Evolutionary conservation across 768 basidiomycete species (phyloP).

Genomic region (Mycena pura): DNA sequence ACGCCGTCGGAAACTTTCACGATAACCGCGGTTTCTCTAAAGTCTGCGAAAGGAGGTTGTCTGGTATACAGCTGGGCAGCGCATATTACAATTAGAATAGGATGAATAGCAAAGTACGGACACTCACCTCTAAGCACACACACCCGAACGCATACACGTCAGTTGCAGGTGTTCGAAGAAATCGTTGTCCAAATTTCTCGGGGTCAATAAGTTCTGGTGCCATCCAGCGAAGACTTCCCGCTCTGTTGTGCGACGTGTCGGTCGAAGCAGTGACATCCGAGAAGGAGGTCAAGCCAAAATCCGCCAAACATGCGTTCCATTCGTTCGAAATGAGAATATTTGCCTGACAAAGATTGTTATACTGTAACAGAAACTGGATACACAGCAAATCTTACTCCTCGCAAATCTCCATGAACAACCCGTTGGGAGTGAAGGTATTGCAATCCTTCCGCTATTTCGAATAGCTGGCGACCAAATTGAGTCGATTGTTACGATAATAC

Average conservation of each 20-base stretch:
- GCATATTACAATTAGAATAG: too few relatives aligned
- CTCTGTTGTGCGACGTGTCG: background rate
- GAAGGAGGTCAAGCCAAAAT: background rate
- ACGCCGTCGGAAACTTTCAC: slow-evolving; percentile 7
- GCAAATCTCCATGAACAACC: slow-evolving; percentile 2
- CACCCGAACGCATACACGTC: slow-evolving; percentile 5
- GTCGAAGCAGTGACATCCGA: background rate
- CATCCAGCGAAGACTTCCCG: background rate
- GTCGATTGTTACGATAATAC: background rate
- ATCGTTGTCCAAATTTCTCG: background rate
- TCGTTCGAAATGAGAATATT: background rate
- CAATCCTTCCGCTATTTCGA: slow-evolving; percentile 31
- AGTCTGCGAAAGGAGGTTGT: background rate
- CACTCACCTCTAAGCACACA: background rate
- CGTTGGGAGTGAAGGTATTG: slow-evolving; percentile 4
- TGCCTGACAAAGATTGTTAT: background rate
- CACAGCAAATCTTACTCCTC: background rate
- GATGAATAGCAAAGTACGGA: background rate
- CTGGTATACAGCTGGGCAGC: background rate
- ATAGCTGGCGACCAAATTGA: slow-evolving; percentile 15
- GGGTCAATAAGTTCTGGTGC: slow-evolving; percentile 2
- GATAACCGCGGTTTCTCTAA: slow-evolving; percentile 6
- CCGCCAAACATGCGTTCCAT: background rate
- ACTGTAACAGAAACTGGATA: background rate
- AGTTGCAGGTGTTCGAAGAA: background rate